phyloP scores from a whole-genome alignment of 257 asterid genomes.

The Linaria vulgaris region DNA sequence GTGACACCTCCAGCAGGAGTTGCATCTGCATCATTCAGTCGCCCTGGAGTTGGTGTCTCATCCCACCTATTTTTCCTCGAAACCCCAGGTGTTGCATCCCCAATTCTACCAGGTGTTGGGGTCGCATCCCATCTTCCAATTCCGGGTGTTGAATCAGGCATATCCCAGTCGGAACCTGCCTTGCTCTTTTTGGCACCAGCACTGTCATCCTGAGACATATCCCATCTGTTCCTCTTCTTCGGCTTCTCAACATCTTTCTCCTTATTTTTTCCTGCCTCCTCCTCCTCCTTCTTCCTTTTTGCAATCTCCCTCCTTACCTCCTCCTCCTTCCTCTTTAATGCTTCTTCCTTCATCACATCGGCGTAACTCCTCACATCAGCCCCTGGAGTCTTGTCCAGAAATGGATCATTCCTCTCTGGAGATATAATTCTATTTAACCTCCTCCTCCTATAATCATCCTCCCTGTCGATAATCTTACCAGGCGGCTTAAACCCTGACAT shows the following conservation, averaged over 20 bases:
- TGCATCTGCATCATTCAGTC: slow-evolving; percentile 77
- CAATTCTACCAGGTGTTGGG: slow-evolving; percentile 43
- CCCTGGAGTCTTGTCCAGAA: slow-evolving; percentile 79
- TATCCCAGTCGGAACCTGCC: slow-evolving; percentile 76
- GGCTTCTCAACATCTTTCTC: slow-evolving; percentile 61
- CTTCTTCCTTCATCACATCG: slow-evolving; percentile 81
- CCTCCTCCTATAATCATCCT: slow-evolving; percentile 75
- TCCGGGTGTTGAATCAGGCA: slow-evolving; percentile 84
- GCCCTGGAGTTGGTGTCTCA: slow-evolving; percentile 95
- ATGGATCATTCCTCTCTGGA: slow-evolving; percentile 83
- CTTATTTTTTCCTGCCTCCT: slow-evolving; percentile 33
- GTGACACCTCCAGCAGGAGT: slow-evolving; percentile 87
- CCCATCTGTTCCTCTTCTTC: slow-evolving; percentile 96
- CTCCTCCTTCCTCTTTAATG: slow-evolving; percentile 74
- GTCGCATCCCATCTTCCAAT: slow-evolving; percentile 99
- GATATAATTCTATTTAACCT: slow-evolving; percentile 78
- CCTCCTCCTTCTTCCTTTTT: slow-evolving; percentile 76
- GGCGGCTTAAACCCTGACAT: slow-evolving; percentile 66
- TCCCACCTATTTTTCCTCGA: slow-evolving; percentile 88
- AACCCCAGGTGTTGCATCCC: slow-evolving; percentile 23
- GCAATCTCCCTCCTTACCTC: slow-evolving; percentile 70
- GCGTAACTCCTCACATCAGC: slow-evolving; percentile 81
- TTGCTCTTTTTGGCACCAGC: slow-evolving; percentile 19
- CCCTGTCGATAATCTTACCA: slow-evolving; percentile 77
- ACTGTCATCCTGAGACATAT: slow-evolving; percentile 66